phyloP scores from a whole-genome alignment of 129 eudicot genomes.

The Tagetes erecta region DNA sequence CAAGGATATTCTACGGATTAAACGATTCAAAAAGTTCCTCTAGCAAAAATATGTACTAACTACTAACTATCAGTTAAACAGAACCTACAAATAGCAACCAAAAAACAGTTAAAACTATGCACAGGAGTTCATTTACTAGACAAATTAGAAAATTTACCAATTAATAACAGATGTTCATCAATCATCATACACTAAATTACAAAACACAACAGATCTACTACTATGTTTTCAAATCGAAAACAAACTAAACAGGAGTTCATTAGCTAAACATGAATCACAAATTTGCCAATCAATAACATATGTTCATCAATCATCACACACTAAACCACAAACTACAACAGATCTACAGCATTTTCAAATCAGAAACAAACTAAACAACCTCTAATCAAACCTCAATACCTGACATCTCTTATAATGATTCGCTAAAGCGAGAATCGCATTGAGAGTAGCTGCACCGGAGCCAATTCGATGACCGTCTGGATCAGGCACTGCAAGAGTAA shows the following conservation, averaged over 20 bases:
- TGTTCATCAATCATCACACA: neutral
- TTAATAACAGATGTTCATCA: neutral
- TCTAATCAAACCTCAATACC: constrained; percentile 14
- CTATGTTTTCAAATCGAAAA: neutral
- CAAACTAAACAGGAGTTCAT: neutral
- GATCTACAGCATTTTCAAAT: neutral
- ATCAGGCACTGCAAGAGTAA: constrained; percentile 89
- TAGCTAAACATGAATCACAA: constrained; percentile 9
- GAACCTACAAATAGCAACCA: neutral
- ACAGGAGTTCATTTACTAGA: neutral
- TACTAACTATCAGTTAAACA: neutral
- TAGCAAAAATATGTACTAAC: constrained; percentile 1
- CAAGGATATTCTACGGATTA: neutral
- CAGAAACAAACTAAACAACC: neutral
- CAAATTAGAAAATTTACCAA: neutral
- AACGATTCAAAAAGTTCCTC: neutral
- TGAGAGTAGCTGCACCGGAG: constrained; percentile 93
- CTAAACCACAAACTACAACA: neutral
- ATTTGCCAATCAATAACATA: neutral
- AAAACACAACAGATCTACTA: neutral
- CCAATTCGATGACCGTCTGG: constrained; percentile 87
- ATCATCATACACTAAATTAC: neutral
- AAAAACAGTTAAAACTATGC: neutral
- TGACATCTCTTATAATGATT: constrained; percentile 41
- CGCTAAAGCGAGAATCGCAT: constrained; percentile 65